phyloP scores from a whole-genome alignment of 1,284 basidiomycete species.

The Tremellales sp. region DNA sequence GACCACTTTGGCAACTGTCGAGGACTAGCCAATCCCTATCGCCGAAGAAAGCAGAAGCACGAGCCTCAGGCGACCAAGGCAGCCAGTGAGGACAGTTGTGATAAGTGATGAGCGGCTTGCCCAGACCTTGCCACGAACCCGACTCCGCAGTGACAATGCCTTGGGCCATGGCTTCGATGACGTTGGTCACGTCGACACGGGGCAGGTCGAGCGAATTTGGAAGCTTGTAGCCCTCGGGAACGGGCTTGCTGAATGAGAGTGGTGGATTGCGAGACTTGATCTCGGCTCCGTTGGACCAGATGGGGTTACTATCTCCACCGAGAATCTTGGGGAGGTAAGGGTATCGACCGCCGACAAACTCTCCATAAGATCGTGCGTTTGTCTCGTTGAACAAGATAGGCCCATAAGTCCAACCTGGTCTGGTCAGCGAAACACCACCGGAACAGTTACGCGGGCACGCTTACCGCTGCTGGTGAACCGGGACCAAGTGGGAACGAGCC shows the following conservation, averaged over 20 bases:
- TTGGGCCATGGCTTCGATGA: slow-evolving; percentile 4
- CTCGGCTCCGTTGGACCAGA: background rate
- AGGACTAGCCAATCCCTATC: slow-evolving; percentile 7
- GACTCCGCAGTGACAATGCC: slow-evolving; percentile 1
- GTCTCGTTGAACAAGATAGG: slow-evolving; percentile 3
- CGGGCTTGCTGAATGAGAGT: background rate
- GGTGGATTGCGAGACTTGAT: background rate
- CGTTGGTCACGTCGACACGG: background rate
- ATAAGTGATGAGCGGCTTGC: slow-evolving; percentile 9
- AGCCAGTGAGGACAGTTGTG: slow-evolving; percentile 10
- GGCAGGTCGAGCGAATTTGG: slow-evolving; percentile 1
- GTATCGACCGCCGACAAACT: slow-evolving; percentile 2
- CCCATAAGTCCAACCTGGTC: slow-evolving; percentile 1
- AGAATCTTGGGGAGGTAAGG: slow-evolving; percentile 6
- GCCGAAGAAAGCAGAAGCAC: slow-evolving; percentile 2
- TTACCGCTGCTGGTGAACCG: slow-evolving; percentile 1
- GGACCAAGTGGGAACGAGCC: slow-evolving; percentile 6
- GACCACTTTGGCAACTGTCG: slow-evolving; percentile 9
- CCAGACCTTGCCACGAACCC: background rate
- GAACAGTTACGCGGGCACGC: too few species aligned
- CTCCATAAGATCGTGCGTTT: slow-evolving; percentile 1
- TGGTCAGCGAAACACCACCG: too few species aligned
- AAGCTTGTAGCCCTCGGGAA: background rate
- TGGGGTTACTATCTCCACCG: slow-evolving; percentile 5
- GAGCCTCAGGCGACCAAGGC: slow-evolving; percentile 1